Conservation (phyloP, 2,329 filamentous ascomycete genomes). For the Amauroascus niger region DNA sequence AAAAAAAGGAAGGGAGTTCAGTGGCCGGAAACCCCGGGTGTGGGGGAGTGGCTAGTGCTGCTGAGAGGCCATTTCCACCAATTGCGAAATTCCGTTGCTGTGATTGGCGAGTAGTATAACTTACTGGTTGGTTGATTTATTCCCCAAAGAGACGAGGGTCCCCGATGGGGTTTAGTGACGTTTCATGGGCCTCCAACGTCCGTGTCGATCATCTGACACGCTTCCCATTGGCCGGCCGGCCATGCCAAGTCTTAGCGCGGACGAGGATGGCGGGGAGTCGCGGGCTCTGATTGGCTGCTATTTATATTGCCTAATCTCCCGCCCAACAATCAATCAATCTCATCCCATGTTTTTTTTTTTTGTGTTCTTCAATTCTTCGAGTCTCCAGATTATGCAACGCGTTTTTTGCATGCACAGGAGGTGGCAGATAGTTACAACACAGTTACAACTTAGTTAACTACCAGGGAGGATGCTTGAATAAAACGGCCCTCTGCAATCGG, state of each 20-base stretch:
- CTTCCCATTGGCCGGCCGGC: background rate
- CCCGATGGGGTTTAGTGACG: constrained; percentile 2
- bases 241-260: background rate
- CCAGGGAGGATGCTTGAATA: too few species aligned
- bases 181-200: constrained; percentile 4
- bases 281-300: constrained; percentile 2
- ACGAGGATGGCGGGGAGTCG: background rate
- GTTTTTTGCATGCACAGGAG: too few species aligned
- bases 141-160: background rate
- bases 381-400: too few species aligned
- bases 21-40: too few species aligned
- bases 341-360: too few species aligned
- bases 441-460: too few species aligned
- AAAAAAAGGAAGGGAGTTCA: too few species aligned
- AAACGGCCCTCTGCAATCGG: too few species aligned
- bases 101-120: too few species aligned
- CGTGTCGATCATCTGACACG: constrained; percentile 9
- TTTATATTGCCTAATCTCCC: constrained; percentile 6
- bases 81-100: background rate
- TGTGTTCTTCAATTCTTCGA: too few species aligned
- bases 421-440: too few species aligned
- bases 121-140: constrained; percentile 1
- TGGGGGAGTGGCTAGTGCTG: background rate
- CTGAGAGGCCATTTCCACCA: background rate
- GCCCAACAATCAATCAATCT: too few species aligned